Conservation (phyloP, 1,139 yeast species). For the Debaryomyces fabryi region DNA sequence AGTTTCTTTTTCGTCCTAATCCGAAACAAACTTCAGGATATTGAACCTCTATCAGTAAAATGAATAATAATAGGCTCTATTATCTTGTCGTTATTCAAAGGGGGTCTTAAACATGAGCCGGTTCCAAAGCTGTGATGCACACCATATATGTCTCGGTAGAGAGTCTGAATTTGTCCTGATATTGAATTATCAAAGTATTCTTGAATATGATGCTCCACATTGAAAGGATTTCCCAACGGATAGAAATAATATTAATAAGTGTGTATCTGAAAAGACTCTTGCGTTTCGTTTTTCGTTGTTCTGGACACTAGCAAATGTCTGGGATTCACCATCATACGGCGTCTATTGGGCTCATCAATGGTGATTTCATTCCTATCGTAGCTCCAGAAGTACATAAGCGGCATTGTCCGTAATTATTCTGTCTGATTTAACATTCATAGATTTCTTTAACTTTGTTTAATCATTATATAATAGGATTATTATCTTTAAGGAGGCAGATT, state of each 20-base stretch:
- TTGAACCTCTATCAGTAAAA: neutral
- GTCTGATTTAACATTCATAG: neutral
- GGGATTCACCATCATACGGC: neutral
- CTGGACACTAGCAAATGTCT: neutral
- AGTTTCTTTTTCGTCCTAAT: neutral
- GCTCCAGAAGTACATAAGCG: neutral
- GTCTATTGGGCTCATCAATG: neutral
- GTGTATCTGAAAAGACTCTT: neutral
- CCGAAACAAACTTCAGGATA: neutral
- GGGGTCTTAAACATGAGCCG: neutral
- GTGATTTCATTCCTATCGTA: neutral
- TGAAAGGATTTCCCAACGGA: constrained; percentile 2
- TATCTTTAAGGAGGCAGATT: too few relatives aligned
- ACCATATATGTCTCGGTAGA: too few relatives aligned
- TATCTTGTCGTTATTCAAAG: neutral
- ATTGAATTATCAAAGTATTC: neutral
- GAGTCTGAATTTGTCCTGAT: too few relatives aligned
- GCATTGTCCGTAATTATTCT: neutral
- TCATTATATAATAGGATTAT: too few relatives aligned
- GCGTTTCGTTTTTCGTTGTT: neutral
- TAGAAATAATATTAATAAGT: too few relatives aligned
- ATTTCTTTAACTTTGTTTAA: too few relatives aligned
- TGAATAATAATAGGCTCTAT: neutral
- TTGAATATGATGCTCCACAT: constrained; percentile 3
- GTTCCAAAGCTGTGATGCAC: too few relatives aligned